Conservation (phyloP, 139 green algal species). For the Bryopsis sp. region DNA sequence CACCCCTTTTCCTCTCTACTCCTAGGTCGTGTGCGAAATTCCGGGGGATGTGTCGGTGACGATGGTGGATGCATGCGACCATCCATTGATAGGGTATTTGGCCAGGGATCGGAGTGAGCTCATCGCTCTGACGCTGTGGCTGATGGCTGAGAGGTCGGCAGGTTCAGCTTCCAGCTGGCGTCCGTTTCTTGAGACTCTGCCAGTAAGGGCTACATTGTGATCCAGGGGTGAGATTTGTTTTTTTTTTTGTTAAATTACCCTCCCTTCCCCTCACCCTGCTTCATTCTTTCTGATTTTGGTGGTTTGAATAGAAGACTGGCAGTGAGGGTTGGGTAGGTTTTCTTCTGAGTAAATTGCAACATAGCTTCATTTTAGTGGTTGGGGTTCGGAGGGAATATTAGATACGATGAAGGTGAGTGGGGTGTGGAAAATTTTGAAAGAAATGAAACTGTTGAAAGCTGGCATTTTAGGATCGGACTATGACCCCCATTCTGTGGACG, state of each 20-base stretch:
- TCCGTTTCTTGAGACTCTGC: constrained; percentile 11
- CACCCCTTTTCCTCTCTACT: no score
- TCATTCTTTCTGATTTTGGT: background rate
- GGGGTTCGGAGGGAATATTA: background rate
- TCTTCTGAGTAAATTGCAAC: background rate
- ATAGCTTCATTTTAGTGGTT: background rate
- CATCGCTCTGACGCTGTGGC: constrained; percentile 1
- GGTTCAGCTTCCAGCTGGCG: background rate
- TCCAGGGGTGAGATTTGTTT: background rate
- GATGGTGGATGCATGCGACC: background rate
- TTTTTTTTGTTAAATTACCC: background rate
- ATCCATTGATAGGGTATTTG: background rate
- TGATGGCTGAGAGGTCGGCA: background rate
- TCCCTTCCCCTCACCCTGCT: background rate
- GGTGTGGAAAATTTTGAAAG: background rate
- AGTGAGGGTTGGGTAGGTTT: background rate
- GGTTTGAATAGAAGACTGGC: background rate
- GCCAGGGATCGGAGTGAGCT: background rate
- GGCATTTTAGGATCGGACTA: background rate
- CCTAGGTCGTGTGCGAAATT: constrained; percentile 6
- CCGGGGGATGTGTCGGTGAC: constrained; percentile 4
- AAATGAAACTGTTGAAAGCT: background rate
- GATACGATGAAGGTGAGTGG: background rate
- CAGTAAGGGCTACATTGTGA: background rate
- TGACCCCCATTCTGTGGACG: constrained; percentile 8